phyloP scores from a whole-genome alignment of 2,329 filamentous ascomycete species.

The Paracorniculantispora psalliotae region DNA sequence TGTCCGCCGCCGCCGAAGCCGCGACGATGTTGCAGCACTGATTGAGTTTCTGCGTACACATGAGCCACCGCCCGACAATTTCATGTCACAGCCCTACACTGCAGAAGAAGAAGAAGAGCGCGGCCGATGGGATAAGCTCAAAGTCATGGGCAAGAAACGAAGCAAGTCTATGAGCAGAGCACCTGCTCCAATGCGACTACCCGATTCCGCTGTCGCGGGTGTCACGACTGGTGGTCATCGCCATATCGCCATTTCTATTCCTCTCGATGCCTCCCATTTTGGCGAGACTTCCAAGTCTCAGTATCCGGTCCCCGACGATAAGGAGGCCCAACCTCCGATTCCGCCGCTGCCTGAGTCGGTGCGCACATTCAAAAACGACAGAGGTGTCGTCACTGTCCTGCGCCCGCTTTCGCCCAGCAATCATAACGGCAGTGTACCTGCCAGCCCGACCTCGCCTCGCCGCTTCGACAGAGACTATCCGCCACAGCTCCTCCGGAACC shows the following conservation, averaged over 20 bases:
- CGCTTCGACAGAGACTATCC: conserved; percentile 8
- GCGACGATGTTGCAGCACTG: conserved; percentile 31
- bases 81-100: conserved; percentile 41
- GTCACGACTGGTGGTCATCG: conserved; percentile 48
- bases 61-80: conserved; percentile 44
- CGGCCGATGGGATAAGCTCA: conserved; percentile 37
- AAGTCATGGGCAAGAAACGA: conserved; percentile 32
- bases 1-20: conserved; percentile 4
- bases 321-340: background rate
- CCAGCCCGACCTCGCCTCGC: conserved; percentile 9
- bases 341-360: conserved; percentile 20
- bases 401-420: conserved; percentile 25
- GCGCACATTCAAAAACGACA: conserved; percentile 29
- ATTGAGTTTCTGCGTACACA: conserved; percentile 47
- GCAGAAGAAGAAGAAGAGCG: conserved; percentile 25
- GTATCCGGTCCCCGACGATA: conserved; percentile 27
- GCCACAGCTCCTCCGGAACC: conserved; percentile 6
- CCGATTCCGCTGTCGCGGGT: conserved; percentile 52
- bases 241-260: conserved; percentile 59
- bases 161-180: conserved; percentile 30
- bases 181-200: conserved; percentile 36
- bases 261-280: conserved; percentile 44
- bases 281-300: conserved; percentile 28
- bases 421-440: conserved; percentile 16
- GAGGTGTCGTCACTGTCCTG: conserved; percentile 33